Base-by-base conservation (phyloP, 768 basidiomycete species). In the Boletus reticulatus region DNA sequence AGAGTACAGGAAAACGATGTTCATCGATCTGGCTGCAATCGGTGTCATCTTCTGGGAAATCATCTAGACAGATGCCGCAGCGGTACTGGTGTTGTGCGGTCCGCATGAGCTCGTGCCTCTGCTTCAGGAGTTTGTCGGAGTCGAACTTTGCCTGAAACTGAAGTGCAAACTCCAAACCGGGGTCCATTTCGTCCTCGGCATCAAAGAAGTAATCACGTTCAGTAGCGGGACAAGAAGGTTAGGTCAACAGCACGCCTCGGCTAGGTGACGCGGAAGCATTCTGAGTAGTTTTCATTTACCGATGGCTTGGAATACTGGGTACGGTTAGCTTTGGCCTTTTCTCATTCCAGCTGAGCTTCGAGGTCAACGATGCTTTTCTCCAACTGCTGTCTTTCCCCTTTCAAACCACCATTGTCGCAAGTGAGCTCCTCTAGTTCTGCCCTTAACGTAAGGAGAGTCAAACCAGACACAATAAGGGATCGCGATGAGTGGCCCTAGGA, bases 41-140 rank as follows among this genome's bases (percentile, higher is more conserved):
- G 3, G 76, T 73, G 36, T 71, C 67, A 44, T 80, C 78, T 43
- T 76, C 73, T 0, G 76, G 72, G 45, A 72, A 70, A 22, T 73
- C 64, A 10, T 88, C 85, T 46, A 80, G 65, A 66, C 86, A 88
- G 41, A 87, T 65, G 10, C 75, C 75, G 57, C 86, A 88, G 38
- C 77, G 69, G 58, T 83, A 84, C 24, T 58, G 68, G 11, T 61
- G 68, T 48, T 77, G 80, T 4, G 62, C 63, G 5, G 54, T 52
- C 12, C 44, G 64, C 24, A 62, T 48, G 5, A 80, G 72, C 2
- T 63, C 62, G 4, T 58, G 48, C 22, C 62, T 60, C 56, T 83
- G 75, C 4, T 49, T 58, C 6, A 64, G 49, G 29, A 82, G 67
- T 3, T 56, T 56, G 0, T 56, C 46, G 12, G 68, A 67, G 44